phyloP scores from a whole-genome alignment of 345 rosid species.

The Corchorus capsularis region DNA sequence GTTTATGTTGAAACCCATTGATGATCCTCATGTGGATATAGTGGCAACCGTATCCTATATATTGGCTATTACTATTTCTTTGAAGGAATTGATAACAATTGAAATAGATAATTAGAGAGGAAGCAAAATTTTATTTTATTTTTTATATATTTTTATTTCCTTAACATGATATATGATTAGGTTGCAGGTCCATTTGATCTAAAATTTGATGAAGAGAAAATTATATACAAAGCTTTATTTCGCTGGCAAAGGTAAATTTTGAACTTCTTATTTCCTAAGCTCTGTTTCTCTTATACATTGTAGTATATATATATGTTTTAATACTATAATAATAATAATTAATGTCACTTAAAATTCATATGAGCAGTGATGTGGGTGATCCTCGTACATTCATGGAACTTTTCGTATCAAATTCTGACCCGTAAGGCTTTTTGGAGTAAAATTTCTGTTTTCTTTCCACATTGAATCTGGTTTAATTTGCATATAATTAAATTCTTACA shows the following conservation, averaged over 20 bases:
- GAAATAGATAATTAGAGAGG: neutral
- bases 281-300: neutral
- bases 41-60: constrained; percentile 76
- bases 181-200: constrained; percentile 69
- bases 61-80: neutral
- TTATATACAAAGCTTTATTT: constrained; percentile 67
- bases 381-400: constrained; percentile 94
- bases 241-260: constrained; percentile 77
- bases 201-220: constrained; percentile 47
- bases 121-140: neutral
- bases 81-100: neutral
- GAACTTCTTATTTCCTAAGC: neutral
- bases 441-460: constrained; percentile 1
- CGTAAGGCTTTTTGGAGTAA: constrained; percentile 43
- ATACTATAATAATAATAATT: neutral
- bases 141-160: constrained; percentile 19
- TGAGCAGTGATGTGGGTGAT: constrained; percentile 76
- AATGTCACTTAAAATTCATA: neutral
- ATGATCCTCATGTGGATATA: constrained; percentile 91
- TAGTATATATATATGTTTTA: neutral
- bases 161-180: constrained; percentile 35
- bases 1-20: constrained; percentile 84
- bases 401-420: constrained; percentile 73
- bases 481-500: neutral
- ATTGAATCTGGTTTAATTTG: constrained; percentile 12